These are phyloP conservation scores for Gymnopilus junonius DNA, from an alignment of 768 basidiomycete genomes.

Conservation along the genomic window DNA sequence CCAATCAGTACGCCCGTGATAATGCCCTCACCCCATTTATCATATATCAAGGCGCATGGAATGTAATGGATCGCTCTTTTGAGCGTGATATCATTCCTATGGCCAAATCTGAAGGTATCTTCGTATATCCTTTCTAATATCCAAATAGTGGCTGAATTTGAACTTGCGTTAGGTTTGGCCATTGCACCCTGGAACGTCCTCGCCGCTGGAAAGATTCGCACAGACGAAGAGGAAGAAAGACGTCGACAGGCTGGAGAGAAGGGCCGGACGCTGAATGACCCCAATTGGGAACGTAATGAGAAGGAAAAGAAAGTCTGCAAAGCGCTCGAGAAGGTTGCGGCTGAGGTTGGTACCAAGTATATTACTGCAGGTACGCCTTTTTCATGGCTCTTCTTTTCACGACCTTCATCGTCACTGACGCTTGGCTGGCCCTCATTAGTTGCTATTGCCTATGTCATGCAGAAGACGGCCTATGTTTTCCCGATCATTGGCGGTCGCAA, in stretches of 20 bases:
- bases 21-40: slow-evolving; percentile 55
- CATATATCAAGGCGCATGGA: slow-evolving; percentile 57
- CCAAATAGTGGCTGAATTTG: not conserved
- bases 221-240: slow-evolving; percentile 46
- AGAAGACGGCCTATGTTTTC: slow-evolving; percentile 58
- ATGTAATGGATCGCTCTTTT: slow-evolving; percentile 47
- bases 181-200: slow-evolving; percentile 38
- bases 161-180: slow-evolving; percentile 29
- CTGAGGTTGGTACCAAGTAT: slow-evolving; percentile 49
- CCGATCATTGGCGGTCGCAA: slow-evolving; percentile 57
- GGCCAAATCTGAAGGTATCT: slow-evolving; percentile 45
- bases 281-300: slow-evolving; percentile 50
- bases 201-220: slow-evolving; percentile 51
- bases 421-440: slow-evolving; percentile 28
- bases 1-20: slow-evolving; percentile 53
- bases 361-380: slow-evolving; percentile 46
- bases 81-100: slow-evolving; percentile 59
- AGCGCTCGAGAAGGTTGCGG: slow-evolving; percentile 54
- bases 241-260: slow-evolving; percentile 36
- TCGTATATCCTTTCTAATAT: not conserved
- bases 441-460: slow-evolving; percentile 58
- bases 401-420: not conserved
- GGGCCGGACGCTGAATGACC: slow-evolving; percentile 35
- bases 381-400: not conserved
- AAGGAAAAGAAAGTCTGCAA: slow-evolving; percentile 43